These are phyloP conservation scores for Chlorokybus atmophyticus DNA, from an alignment of 139 green algal genomes.

Conservation along the genomic window DNA sequence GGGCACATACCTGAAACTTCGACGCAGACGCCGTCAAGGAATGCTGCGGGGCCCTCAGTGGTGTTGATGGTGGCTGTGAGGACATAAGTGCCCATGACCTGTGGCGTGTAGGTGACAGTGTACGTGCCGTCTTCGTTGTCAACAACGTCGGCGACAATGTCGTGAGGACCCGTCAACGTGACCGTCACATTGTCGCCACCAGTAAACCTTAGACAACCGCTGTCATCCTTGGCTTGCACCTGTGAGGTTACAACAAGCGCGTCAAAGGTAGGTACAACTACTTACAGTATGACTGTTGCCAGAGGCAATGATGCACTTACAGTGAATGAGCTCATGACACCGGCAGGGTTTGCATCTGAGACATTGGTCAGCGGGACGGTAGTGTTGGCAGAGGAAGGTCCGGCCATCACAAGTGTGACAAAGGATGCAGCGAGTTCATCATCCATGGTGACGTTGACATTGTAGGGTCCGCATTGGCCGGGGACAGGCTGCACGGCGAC, in stretches of 20 bases:
- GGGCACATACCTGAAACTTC: slow-evolving; percentile 10
- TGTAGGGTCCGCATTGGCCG: no score
- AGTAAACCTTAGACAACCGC: slow-evolving; percentile 5
- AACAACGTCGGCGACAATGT: neutral
- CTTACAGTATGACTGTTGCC: no score
- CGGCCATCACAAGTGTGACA: no score
- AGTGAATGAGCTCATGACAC: neutral
- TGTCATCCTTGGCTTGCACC: slow-evolving; percentile 11
- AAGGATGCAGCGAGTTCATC: no score
- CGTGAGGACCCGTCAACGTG: slow-evolving; percentile 9
- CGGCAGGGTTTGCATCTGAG: neutral
- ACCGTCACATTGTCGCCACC: slow-evolving; percentile 5
- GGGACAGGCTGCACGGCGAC: neutral
- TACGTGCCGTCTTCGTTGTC: slow-evolving; percentile 12
- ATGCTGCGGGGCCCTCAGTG: no score
- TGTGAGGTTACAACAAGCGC: no score
- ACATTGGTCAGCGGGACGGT: neutral
- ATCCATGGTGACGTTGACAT: no score
- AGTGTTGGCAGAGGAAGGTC: no score
- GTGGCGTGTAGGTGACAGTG: slow-evolving; percentile 7
- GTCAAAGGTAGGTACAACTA: no score
- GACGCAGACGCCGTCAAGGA: slow-evolving; percentile 7
- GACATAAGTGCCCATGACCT: slow-evolving; percentile 1
- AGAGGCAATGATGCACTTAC: neutral
- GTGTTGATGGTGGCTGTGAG: slow-evolving; percentile 1